Conservation (phyloP, 108 stramenopile species). For the Schizochytrium sp. region DNA sequence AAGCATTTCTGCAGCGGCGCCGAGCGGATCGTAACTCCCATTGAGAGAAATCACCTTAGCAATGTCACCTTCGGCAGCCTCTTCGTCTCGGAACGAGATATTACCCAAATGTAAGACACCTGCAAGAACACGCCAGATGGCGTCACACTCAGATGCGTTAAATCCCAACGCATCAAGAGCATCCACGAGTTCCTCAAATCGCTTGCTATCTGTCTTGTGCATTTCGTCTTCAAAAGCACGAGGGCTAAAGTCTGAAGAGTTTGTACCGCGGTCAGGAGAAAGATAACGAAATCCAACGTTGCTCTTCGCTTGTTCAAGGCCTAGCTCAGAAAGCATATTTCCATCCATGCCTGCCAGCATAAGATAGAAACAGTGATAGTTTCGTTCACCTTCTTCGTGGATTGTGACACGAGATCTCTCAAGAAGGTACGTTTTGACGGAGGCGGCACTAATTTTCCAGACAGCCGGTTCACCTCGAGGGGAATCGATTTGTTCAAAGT, state of each 20-base stretch:
- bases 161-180: slow-evolving; percentile 61
- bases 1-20: slow-evolving; percentile 43
- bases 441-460: slow-evolving; percentile 52
- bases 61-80: slow-evolving; percentile 63
- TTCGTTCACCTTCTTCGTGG: slow-evolving; percentile 64
- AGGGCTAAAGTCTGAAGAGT: background rate
- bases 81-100: slow-evolving; percentile 62
- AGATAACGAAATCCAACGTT: slow-evolving; percentile 3
- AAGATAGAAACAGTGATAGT: slow-evolving; percentile 69
- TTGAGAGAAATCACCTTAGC: slow-evolving; percentile 37
- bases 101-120: slow-evolving; percentile 77
- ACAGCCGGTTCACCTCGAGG: slow-evolving; percentile 38
- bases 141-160: background rate
- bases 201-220: slow-evolving; percentile 58
- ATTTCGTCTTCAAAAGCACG: background rate
- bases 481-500: slow-evolving; percentile 57
- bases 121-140: slow-evolving; percentile 66
- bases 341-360: slow-evolving; percentile 60
- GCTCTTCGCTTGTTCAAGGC: slow-evolving; percentile 1
- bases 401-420: slow-evolving; percentile 64
- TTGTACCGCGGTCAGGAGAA: background rate
- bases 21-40: slow-evolving; percentile 5
- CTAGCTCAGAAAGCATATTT: background rate
- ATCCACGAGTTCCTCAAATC: slow-evolving; percentile 53
- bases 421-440: slow-evolving; percentile 62